A percentile compares a stretch with the other conserved stretches of the same genome.
Conservation (phyloP, 2,329 filamentous ascomycete species). For the Acrodontium crateriforme region DNA sequence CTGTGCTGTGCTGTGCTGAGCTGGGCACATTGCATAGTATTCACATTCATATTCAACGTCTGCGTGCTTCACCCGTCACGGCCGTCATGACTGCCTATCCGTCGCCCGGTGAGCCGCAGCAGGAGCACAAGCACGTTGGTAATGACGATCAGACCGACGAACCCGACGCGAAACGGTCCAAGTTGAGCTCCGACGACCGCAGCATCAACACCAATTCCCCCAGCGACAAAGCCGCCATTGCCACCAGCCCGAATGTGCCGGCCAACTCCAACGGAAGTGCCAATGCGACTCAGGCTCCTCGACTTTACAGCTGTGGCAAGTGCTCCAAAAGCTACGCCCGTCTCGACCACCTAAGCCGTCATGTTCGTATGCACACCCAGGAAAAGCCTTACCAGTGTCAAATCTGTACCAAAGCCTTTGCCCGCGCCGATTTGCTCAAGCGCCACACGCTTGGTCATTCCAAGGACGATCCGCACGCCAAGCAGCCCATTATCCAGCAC, state of each 20-base stretch:
- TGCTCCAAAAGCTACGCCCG: conserved; percentile 40
- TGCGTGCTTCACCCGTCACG: too few species aligned
- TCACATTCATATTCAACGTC: too few species aligned
- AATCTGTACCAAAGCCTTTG: conserved; percentile 33
- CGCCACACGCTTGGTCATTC: conserved; percentile 35
- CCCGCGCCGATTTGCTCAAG: conserved; percentile 37
- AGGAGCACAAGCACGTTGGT: too few species aligned
- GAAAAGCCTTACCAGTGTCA: conserved; percentile 34
- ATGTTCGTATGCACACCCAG: conserved; percentile 36
- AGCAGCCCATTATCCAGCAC: conserved; percentile 19
- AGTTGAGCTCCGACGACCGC: too few species aligned
- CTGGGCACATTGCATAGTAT: too few species aligned
- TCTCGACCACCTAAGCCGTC: conserved; percentile 39
- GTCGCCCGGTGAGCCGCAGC: neutral
- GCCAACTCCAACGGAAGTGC: conserved; percentile 3
- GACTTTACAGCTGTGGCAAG: conserved; percentile 37
- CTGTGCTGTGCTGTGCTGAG: too few species aligned
- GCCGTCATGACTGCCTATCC: neutral
- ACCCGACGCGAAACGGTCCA: too few species aligned
- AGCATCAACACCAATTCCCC: neutral
- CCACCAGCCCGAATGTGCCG: conserved; percentile 2
- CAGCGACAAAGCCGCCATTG: neutral
- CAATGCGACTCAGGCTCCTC: conserved; percentile 3
- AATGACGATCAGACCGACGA: too few species aligned
- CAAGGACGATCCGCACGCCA: conserved; percentile 18